Conservation (phyloP, 2,329 filamentous ascomycete species). For the Monosporascus sp. region DNA sequence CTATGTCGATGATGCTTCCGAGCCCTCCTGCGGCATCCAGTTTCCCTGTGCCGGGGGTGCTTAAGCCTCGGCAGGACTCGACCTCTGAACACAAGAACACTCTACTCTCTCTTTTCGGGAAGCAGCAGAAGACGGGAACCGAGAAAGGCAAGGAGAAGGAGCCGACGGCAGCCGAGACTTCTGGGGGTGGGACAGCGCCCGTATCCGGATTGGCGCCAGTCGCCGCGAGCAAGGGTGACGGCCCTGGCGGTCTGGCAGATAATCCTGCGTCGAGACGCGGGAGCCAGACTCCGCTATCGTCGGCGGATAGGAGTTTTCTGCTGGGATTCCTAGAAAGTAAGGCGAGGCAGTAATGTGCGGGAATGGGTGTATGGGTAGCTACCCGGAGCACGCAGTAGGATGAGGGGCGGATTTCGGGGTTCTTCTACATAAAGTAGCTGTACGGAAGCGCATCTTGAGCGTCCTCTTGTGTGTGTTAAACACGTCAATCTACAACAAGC, state of each 20-base stretch:
- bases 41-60: slow-evolving; percentile 20
- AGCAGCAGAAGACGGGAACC: slow-evolving; percentile 29
- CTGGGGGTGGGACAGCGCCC: slow-evolving; percentile 15
- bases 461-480: no score
- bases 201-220: slow-evolving; percentile 40
- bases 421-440: no score
- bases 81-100: slow-evolving; percentile 39
- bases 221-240: slow-evolving; percentile 34
- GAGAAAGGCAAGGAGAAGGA: slow-evolving; percentile 28
- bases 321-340: slow-evolving; percentile 64
- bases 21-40: slow-evolving; percentile 23
- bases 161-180: slow-evolving; percentile 17
- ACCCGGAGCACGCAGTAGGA: neutral
- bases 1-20: slow-evolving; percentile 19
- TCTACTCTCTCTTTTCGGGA: slow-evolving; percentile 60
- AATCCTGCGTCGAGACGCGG: slow-evolving; percentile 31
- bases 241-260: slow-evolving; percentile 11
- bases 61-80: slow-evolving; percentile 30
- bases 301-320: slow-evolving; percentile 70
- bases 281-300: slow-evolving; percentile 54
- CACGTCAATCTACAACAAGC: no score
- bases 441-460: no score
- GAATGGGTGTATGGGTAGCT: neutral
- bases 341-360: slow-evolving; percentile 23
- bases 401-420: no score